Evolutionary conservation across 2,329 filamentous ascomycete species (phyloP).

Genomic region (Colletotrichum theobromicola): DNA sequence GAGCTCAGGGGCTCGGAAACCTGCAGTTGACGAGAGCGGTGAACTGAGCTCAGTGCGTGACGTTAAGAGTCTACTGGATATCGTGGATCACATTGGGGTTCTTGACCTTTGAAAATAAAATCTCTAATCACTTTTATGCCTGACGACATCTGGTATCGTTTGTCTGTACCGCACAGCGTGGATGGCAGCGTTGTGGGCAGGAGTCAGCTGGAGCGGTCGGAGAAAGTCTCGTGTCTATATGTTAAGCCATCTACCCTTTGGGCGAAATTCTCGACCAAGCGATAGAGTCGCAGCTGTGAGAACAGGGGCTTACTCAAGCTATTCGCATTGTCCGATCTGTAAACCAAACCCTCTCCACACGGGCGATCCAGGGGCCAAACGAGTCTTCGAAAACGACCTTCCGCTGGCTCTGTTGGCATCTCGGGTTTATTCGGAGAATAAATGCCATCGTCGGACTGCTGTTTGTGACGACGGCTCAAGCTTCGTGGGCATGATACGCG

Average conservation of each 20-base stretch:
- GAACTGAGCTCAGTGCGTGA: background rate
- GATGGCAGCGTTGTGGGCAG: background rate
- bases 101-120: background rate
- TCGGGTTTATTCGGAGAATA: background rate
- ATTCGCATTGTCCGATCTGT: background rate
- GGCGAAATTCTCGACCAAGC: background rate
- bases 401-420: background rate
- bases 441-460: background rate
- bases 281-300: background rate
- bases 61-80: background rate
- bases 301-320: background rate
- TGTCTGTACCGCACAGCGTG: background rate
- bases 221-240: background rate
- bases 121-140: background rate
- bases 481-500: background rate
- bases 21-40: background rate
- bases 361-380: background rate
- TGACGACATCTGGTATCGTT: background rate
- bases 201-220: background rate
- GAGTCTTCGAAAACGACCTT: background rate
- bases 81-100: too few relatives aligned
- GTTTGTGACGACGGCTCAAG: background rate
- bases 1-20: background rate
- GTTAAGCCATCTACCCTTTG: rapidly evolving
- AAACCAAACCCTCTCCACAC: background rate